Evolutionary conservation across 2,329 filamentous ascomycete species (phyloP).

Genomic region (Monilinia vaccinii-corymbosi): DNA sequence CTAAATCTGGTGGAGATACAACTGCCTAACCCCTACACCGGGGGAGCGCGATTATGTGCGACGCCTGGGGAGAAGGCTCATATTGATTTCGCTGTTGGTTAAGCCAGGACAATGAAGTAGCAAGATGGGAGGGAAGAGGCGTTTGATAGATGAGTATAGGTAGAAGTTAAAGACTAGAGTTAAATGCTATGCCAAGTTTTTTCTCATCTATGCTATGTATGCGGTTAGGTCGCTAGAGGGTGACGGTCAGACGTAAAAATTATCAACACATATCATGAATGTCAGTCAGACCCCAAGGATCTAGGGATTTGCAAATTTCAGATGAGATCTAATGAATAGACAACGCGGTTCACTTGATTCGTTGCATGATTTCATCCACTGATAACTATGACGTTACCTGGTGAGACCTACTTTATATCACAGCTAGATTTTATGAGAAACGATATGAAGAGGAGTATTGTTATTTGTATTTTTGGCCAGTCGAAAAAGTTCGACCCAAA

Average conservation of each 20-base stretch:
- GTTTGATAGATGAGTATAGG: background rate
- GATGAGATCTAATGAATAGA: background rate
- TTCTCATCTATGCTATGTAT: background rate
- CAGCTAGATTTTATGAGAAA: background rate
- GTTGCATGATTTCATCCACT: no score
- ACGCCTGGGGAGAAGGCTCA: slow-evolving; percentile 12
- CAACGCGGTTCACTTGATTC: background rate
- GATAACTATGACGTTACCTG: background rate
- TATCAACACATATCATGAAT: background rate
- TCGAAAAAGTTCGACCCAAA: slow-evolving; percentile 5
- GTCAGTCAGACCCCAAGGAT: background rate
- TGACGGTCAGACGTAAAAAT: background rate
- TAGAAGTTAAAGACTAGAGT: background rate
- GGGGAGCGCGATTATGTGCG: background rate
- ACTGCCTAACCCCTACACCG: background rate
- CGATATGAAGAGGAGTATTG: slow-evolving; percentile 16
- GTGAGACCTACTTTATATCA: background rate
- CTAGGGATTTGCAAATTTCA: background rate
- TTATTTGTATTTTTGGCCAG: slow-evolving; percentile 15
- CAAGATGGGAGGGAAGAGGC: background rate
- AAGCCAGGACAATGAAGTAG: background rate
- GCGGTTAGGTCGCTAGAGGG: background rate
- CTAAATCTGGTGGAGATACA: background rate
- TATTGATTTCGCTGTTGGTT: slow-evolving; percentile 22
- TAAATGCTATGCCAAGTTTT: background rate